phyloP scores from a whole-genome alignment of 345 rosid species.

The Melaleuca quinquenervia region DNA sequence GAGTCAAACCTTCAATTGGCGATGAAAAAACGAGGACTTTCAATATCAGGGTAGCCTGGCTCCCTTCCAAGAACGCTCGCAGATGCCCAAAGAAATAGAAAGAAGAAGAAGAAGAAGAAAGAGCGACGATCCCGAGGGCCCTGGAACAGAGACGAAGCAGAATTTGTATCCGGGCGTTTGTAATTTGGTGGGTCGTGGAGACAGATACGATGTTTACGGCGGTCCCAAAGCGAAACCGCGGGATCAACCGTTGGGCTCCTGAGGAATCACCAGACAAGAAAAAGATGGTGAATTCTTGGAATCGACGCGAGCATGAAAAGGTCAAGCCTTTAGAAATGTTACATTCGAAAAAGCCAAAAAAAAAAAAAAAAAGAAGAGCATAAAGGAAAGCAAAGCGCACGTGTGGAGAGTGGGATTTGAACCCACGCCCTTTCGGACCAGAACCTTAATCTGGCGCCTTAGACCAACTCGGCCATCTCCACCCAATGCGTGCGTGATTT shows the following conservation, averaged over 20 bases:
- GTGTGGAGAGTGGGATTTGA: slow-evolving; percentile 95
- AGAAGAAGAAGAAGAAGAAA: background rate
- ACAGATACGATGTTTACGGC: background rate
- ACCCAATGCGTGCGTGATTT: too few relatives aligned
- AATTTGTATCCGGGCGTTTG: background rate
- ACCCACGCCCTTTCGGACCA: slow-evolving; percentile 99
- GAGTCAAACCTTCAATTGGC: background rate
- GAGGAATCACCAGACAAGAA: background rate
- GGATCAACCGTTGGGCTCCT: background rate
- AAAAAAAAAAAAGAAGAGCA: too few relatives aligned
- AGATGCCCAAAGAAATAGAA: background rate
- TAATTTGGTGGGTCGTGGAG: background rate
- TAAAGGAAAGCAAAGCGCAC: background rate
- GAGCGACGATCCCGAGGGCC: background rate
- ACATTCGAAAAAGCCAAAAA: background rate
- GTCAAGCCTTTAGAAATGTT: background rate
- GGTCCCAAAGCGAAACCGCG: background rate
- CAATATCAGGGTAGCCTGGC: background rate
- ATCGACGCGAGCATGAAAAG: background rate
- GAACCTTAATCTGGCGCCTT: slow-evolving; percentile 99
- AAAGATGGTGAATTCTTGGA: background rate
- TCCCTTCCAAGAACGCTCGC: background rate
- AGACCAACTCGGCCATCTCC: slow-evolving; percentile 99
- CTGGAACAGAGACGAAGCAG: background rate
- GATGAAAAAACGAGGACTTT: background rate